Evolutionary conservation across 352 stramenopile genomes (phyloP).

Genomic region (Phytopythium boreale): DNA sequence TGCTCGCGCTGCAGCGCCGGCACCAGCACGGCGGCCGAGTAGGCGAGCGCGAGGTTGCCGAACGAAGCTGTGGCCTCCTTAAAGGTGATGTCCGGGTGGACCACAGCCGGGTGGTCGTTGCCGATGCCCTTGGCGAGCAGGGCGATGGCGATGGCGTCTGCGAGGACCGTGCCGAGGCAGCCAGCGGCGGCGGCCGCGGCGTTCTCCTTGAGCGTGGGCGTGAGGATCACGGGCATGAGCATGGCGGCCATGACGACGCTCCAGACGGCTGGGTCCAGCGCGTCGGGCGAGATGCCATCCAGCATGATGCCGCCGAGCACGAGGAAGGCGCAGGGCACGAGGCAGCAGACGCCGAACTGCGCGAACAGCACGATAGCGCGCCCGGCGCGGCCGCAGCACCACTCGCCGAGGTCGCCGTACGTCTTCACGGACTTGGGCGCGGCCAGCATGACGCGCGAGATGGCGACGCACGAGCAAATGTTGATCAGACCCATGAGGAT

Average conservation of each 20-base stretch:
- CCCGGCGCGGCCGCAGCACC: constrained; percentile 37
- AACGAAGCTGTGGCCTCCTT: constrained; percentile 49
- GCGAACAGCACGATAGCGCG: constrained; percentile 53
- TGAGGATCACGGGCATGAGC: constrained; percentile 51
- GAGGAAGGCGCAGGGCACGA: constrained; percentile 54
- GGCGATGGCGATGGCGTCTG: constrained; percentile 44
- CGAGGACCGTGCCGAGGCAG: constrained; percentile 50
- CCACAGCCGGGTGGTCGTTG: constrained; percentile 29
- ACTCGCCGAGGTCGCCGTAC: constrained; percentile 62
- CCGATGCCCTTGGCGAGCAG: constrained; percentile 43
- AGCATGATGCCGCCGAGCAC: constrained; percentile 61
- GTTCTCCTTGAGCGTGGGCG: constrained; percentile 61
- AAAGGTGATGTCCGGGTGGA: constrained; percentile 41
- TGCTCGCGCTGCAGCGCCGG: constrained; percentile 61
- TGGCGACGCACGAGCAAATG: constrained; percentile 49
- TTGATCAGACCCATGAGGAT: constrained; percentile 64
- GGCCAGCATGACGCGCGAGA: constrained; percentile 59
- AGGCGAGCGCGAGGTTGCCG: constrained; percentile 58
- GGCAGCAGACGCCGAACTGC: constrained; percentile 53
- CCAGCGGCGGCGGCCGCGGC: constrained; percentile 48
- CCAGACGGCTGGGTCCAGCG: constrained; percentile 47
- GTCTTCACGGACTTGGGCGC: constrained; percentile 57
- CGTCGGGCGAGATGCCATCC: constrained; percentile 44
- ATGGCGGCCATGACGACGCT: constrained; percentile 58
- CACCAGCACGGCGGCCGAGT: constrained; percentile 53